These are phyloP conservation scores for Mucor velutinosus DNA, from an alignment of 371 early-diverging fungal species.

Conservation along the genomic window DNA sequence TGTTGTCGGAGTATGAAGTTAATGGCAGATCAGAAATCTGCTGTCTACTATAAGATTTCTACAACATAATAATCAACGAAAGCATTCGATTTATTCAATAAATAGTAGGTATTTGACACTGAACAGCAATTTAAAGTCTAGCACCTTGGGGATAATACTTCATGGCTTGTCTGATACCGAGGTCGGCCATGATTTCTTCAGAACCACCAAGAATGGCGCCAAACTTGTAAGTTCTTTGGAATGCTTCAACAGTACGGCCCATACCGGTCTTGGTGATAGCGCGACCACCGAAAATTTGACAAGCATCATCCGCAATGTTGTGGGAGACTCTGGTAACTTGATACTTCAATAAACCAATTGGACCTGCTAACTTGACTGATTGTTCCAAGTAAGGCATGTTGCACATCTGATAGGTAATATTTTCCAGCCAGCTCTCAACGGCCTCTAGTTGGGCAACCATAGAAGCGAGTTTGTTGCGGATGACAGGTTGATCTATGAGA, in stretches of 20 bases:
- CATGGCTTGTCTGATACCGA: constrained; percentile 55
- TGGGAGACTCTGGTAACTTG: constrained; percentile 62
- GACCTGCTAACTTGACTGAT: constrained; percentile 65
- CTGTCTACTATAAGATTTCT: background rate
- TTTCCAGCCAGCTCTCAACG: constrained; percentile 64
- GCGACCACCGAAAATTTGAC: constrained; percentile 75
- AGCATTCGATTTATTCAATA: background rate
- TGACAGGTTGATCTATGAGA: constrained; percentile 66
- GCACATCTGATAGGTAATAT: constrained; percentile 67
- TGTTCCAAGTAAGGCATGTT: constrained; percentile 65
- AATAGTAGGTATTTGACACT: background rate
- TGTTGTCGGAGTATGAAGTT: too few relatives aligned
- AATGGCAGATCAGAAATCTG: too few relatives aligned
- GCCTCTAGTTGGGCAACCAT: constrained; percentile 68
- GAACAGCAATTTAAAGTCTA: constrained; percentile 13
- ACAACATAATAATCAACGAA: background rate
- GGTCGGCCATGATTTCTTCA: constrained; percentile 65
- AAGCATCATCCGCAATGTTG: constrained; percentile 61
- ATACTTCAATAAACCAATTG: constrained; percentile 66
- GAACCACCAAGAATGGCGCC: constrained; percentile 85
- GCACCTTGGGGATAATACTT: constrained; percentile 35
- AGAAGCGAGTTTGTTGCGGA: constrained; percentile 64
- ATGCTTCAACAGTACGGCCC: constrained; percentile 57
- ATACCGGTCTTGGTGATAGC: constrained; percentile 69
- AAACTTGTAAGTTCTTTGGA: constrained; percentile 61